Evolutionary conservation across 441 rosid species (phyloP).

Genomic region (Omphalea diandra): DNA sequence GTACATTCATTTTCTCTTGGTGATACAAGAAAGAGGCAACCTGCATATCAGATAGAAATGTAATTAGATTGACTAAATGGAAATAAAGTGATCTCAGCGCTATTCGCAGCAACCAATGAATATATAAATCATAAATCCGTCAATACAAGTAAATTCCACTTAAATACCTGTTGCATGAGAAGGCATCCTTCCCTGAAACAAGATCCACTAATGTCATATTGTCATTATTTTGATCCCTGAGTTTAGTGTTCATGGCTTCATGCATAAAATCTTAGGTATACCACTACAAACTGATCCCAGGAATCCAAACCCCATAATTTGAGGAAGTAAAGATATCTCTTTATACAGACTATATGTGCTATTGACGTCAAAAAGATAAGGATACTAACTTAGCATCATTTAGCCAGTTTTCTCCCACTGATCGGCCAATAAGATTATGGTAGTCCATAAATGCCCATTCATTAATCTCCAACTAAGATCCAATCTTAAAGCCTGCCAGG

Average conservation of each 20-base stretch:
- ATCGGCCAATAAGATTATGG: neutral
- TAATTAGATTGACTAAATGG: constrained; percentile 12
- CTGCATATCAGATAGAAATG: constrained; percentile 38
- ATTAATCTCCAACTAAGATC: neutral
- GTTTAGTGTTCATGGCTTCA: constrained; percentile 1
- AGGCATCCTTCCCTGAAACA: constrained; percentile 5
- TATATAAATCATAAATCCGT: neutral
- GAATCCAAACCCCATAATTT: neutral
- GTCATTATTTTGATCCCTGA: neutral
- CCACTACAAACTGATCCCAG: neutral
- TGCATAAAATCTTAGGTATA: neutral
- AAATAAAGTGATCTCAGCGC: constrained; percentile 11
- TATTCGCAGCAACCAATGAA: constrained; percentile 3
- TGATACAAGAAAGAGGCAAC: constrained; percentile 87
- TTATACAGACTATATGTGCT: neutral
- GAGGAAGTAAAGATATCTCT: constrained; percentile 7
- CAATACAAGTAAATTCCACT: neutral
- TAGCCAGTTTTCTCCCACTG: neutral
- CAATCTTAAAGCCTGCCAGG: neutral
- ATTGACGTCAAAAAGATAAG: neutral
- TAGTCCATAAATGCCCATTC: neutral
- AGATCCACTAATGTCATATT: neutral
- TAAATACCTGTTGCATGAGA: constrained; percentile 9
- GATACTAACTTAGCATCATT: neutral
- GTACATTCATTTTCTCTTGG: constrained; percentile 94